Evolutionary conservation across 2,329 filamentous ascomycete species (phyloP).

Genomic region (Diaporthe ampelina): DNA sequence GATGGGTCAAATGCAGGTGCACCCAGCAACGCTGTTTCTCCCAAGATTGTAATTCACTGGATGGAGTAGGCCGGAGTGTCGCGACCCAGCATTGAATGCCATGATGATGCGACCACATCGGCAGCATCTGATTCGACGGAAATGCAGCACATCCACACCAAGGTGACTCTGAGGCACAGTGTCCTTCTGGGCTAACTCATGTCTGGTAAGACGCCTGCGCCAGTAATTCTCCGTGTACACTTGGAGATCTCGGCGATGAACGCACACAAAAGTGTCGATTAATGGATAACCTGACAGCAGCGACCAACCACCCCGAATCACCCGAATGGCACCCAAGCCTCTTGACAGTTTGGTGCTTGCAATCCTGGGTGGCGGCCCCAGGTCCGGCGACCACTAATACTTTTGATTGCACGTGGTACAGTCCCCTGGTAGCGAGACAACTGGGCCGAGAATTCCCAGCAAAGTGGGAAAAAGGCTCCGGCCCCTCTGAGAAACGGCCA

Average conservation of each 20-base stretch:
- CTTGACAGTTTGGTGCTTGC: neutral
- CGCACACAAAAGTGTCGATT: neutral
- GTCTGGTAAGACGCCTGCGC: neutral
- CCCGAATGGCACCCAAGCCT: conserved; percentile 1
- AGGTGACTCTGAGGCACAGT: neutral
- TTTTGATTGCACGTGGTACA: neutral
- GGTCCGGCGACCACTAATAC: neutral
- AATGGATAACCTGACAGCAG: neutral
- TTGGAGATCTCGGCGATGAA: neutral
- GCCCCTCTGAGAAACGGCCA: conserved; percentile 4
- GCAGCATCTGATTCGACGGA: conserved; percentile 15
- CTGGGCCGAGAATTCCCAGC: neutral
- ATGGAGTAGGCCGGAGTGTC: neutral
- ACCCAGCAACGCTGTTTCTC: conserved; percentile 19
- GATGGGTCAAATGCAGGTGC: conserved; percentile 25
- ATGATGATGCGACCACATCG: conserved; percentile 3
- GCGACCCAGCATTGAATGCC: conserved; percentile 2
- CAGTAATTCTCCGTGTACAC: neutral
- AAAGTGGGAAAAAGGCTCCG: neutral
- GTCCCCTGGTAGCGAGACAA: neutral
- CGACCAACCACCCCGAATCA: neutral
- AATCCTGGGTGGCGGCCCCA: neutral
- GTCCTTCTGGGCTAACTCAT: neutral
- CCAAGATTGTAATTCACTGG: conserved; percentile 19
- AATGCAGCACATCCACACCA: conserved; percentile 12